A percentile compares a stretch with the other conserved stretches of the same genome.
phyloP scores from a whole-genome alignment of 2,329 filamentous ascomycete species.

The Aspergillus fijiensis region DNA sequence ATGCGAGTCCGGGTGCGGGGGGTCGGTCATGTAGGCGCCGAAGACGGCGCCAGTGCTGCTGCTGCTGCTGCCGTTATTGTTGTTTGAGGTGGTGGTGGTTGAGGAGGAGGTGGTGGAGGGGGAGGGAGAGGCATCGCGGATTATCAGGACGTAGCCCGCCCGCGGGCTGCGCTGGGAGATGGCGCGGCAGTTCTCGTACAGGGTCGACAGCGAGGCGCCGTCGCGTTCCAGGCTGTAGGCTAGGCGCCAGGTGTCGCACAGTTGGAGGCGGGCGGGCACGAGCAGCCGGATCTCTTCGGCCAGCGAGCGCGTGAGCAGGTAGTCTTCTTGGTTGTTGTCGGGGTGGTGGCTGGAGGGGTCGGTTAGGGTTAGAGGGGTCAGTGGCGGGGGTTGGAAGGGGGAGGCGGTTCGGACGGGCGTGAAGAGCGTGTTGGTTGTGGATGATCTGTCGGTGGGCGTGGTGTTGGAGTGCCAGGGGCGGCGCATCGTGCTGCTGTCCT shows the following conservation, averaged over 20 bases:
- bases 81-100: background rate
- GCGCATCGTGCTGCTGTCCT: conserved; percentile 11
- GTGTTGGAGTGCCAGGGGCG: conserved; percentile 9
- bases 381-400: conserved; percentile 82
- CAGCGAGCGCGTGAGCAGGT: conserved; percentile 67
- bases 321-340: conserved; percentile 52
- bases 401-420: conserved; percentile 62
- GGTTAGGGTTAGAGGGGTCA: conserved; percentile 73
- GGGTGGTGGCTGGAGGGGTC: conserved; percentile 43
- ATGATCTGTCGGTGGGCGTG: conserved; percentile 1
- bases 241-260: conserved; percentile 82
- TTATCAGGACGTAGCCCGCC: conserved; percentile 85
- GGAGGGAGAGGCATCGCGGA: conserved; percentile 63
- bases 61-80: background rate
- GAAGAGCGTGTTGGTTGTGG: conserved; percentile 35
- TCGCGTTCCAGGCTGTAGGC: conserved; percentile 90
- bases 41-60: conserved; percentile 61
- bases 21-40: conserved; percentile 89
- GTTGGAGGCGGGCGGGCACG: conserved; percentile 79
- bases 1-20: conserved; percentile 74
- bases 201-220: conserved; percentile 79
- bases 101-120: conserved; percentile 18
- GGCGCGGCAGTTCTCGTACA: conserved; percentile 76
- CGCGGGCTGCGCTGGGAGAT: conserved; percentile 64
- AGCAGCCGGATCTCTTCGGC: conserved; percentile 93